phyloP scores from a whole-genome alignment of 768 basidiomycete species.

The Holtermanniella nyarrowii region DNA sequence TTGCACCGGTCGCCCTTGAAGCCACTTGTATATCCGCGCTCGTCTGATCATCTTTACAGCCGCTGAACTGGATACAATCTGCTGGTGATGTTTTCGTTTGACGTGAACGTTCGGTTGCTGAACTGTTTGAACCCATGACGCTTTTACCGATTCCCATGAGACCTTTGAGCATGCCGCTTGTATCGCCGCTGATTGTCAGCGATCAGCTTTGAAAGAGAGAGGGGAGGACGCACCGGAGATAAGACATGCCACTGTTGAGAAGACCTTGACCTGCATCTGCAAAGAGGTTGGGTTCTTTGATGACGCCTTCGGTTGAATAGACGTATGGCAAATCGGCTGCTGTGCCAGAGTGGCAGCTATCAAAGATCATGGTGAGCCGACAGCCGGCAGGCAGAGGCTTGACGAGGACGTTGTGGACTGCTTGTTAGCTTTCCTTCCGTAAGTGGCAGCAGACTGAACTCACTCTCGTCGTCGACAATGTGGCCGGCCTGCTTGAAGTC shows the following conservation, averaged over 20 bases:
- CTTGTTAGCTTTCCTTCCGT: slow-evolving; percentile 1
- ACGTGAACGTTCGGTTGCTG: slow-evolving; percentile 53
- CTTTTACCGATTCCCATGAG: slow-evolving; percentile 65
- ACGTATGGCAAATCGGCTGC: slow-evolving; percentile 52
- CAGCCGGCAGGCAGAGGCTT: slow-evolving; percentile 68
- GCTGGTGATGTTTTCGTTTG: slow-evolving; percentile 63
- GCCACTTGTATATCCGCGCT: slow-evolving; percentile 45
- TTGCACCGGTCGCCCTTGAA: slow-evolving; percentile 47
- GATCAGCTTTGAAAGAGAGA: no score
- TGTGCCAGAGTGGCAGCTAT: slow-evolving; percentile 39
- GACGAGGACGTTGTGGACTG: slow-evolving; percentile 64
- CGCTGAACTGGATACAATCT: slow-evolving; percentile 54
- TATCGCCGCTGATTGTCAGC: slow-evolving; percentile 54
- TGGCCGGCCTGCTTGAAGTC: slow-evolving; percentile 60
- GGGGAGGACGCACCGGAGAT: slow-evolving; percentile 43
- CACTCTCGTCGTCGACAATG: slow-evolving; percentile 78
- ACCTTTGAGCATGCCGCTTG: slow-evolving; percentile 64
- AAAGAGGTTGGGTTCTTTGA: slow-evolving; percentile 86
- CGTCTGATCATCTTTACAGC: slow-evolving; percentile 45
- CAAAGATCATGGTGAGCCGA: slow-evolving; percentile 58
- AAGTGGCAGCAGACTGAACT: slow-evolving; percentile 5
- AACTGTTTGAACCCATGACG: slow-evolving; percentile 52
- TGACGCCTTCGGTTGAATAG: slow-evolving; percentile 88
- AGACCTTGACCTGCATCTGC: slow-evolving; percentile 80
- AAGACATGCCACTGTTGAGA: slow-evolving; percentile 64